A percentile compares a stretch with the other conserved stretches of the same genome.
These are phyloP conservation scores for Rhodotorula sp. DNA, from an alignment of 1,284 basidiomycete species.

Conservation along the genomic window DNA sequence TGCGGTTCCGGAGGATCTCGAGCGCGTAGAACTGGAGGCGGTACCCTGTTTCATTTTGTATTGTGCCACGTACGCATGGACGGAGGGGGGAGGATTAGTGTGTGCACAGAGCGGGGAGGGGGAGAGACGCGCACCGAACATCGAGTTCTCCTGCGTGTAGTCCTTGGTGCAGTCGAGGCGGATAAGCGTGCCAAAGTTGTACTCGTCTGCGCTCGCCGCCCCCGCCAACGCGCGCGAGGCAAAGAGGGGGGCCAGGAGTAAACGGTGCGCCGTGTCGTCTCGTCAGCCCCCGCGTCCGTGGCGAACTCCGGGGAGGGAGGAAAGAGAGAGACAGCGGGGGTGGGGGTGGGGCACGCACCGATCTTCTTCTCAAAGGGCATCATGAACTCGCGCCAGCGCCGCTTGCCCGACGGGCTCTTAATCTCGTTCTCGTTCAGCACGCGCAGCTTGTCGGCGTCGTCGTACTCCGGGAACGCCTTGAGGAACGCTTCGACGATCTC, in stretches of 20 bases:
- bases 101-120: conserved; percentile 9
- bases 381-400: conserved; percentile 89
- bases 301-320: no score
- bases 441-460: conserved; percentile 61
- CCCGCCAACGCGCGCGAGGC: no score
- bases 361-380: conserved; percentile 65
- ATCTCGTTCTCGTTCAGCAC: conserved; percentile 89
- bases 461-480: conserved; percentile 77
- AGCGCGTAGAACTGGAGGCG: conserved; percentile 82
- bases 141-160: conserved; percentile 90
- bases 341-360: no score
- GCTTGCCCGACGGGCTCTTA: conserved; percentile 89
- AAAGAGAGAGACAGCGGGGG: neutral
- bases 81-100: conserved; percentile 57
- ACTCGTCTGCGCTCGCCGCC: conserved; percentile 63
- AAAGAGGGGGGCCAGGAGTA: neutral
- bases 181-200: conserved; percentile 96
- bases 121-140: conserved; percentile 67
- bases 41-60: conserved; percentile 46
- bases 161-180: conserved; percentile 76
- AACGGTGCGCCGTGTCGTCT: no score
- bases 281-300: no score
- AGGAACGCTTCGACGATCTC: conserved; percentile 82
- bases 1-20: conserved; percentile 90
- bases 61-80: conserved; percentile 48